Conservation (phyloP, 192 early-diverging fungal genomes). For the Haplosporangium gracile region DNA sequence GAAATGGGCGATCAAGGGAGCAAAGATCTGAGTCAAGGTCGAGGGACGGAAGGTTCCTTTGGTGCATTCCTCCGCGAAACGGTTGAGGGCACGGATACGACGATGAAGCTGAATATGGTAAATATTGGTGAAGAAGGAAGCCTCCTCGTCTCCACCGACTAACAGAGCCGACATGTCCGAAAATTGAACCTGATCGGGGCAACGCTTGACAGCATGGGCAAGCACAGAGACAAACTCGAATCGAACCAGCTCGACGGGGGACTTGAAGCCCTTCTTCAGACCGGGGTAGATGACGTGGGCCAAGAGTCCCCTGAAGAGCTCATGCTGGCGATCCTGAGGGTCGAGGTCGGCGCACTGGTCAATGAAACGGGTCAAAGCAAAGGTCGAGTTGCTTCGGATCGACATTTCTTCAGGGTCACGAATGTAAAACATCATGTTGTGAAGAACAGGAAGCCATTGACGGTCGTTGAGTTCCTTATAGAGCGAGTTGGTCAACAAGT, state of each 20-base stretch:
- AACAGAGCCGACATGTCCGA: constrained; percentile 74
- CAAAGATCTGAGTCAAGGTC: constrained; percentile 77
- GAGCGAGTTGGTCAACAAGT: constrained; percentile 75
- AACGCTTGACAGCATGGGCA: constrained; percentile 70
- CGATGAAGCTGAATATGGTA: constrained; percentile 97
- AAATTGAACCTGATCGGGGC: constrained; percentile 71
- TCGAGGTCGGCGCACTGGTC: constrained; percentile 60
- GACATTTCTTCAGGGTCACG: constrained; percentile 90
- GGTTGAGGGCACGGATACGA: constrained; percentile 84
- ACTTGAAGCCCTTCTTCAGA: constrained; percentile 77
- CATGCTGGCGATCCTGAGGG: constrained; percentile 31
- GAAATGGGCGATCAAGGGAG: constrained; percentile 91
- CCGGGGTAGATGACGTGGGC: constrained; percentile 76
- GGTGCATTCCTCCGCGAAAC: constrained; percentile 71
- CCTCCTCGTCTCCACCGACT: constrained; percentile 86
- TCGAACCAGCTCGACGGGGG: constrained; percentile 69
- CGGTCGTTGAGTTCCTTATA: constrained; percentile 72
- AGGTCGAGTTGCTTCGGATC: constrained; percentile 84
- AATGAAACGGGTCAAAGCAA: constrained; percentile 81
- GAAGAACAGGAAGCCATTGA: constrained; percentile 92
- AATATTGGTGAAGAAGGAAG: constrained; percentile 96
- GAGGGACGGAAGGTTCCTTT: constrained; percentile 60
- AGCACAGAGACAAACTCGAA: constrained; percentile 79
- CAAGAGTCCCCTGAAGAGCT: constrained; percentile 64
- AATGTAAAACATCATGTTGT: constrained; percentile 88